Percentiles rank a stretch among this genome's conserved stretches.
Conservation (phyloP, 768 basidiomycete genomes). For the Xerocomus brunneocitrinus region DNA sequence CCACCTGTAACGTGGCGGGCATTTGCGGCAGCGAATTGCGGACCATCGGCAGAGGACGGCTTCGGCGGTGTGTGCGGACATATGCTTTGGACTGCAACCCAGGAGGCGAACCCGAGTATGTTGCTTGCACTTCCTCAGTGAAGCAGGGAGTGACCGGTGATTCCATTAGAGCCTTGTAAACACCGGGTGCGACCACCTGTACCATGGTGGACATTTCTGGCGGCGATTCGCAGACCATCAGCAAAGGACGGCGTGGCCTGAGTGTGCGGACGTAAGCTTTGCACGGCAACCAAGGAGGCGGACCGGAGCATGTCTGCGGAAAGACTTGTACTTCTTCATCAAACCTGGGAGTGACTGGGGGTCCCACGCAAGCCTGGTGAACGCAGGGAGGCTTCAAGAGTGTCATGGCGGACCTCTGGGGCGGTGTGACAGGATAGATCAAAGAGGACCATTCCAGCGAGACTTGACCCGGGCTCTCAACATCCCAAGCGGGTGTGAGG, state of each 20-base stretch:
- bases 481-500: too few species aligned
- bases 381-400: neutral
- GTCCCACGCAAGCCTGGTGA: neutral
- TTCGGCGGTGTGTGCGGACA: neutral
- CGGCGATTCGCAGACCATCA: neutral
- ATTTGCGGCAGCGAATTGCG: neutral
- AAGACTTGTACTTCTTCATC: neutral
- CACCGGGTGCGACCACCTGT: neutral
- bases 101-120: neutral
- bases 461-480: neutral
- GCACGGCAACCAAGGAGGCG: constrained; percentile 2
- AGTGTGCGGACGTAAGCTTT: constrained; percentile 4
- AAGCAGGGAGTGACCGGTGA: neutral
- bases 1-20: neutral
- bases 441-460: neutral
- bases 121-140: neutral
- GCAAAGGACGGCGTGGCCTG: neutral
- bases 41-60: neutral
- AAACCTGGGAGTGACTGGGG: neutral
- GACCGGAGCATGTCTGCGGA: neutral
- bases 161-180: neutral
- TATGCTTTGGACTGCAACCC: constrained; percentile 1
- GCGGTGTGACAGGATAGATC: constrained; percentile 6
- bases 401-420: neutral
- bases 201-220: neutral